Conservation (phyloP, 441 rosid genomes). For the Bocquillonia castaneifolia region DNA sequence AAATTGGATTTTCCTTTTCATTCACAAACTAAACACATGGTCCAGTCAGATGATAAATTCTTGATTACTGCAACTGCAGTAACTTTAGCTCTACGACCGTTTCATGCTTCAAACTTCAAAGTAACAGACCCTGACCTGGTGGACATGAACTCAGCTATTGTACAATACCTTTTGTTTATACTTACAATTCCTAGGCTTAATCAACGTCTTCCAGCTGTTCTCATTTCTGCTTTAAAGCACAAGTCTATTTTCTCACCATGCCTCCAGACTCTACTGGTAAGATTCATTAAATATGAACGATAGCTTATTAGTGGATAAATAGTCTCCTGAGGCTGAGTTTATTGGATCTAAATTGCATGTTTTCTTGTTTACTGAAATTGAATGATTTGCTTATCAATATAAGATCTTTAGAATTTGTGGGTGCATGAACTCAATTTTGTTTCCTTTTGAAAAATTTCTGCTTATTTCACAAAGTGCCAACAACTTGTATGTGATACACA, state of each 20-base stretch:
- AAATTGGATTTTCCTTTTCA: slow-evolving; percentile 37
- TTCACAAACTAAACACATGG: slow-evolving; percentile 27
- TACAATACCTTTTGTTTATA: slow-evolving; percentile 50
- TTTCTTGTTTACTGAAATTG: no score
- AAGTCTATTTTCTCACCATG: slow-evolving; percentile 62
- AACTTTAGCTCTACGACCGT: slow-evolving; percentile 81
- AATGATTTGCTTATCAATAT: background rate
- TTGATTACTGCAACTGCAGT: slow-evolving; percentile 77
- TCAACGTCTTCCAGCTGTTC: slow-evolving; percentile 70
- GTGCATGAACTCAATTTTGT: background rate
- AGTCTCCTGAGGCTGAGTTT: no score
- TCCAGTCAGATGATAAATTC: slow-evolving; percentile 58
- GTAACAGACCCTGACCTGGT: slow-evolving; percentile 24
- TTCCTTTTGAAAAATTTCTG: background rate
- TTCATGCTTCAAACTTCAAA: slow-evolving; percentile 41
- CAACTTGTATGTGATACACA: background rate
- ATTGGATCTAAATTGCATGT: no score
- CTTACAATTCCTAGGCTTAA: slow-evolving; percentile 78
- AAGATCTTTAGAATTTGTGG: background rate
- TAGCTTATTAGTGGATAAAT: slow-evolving; percentile 2
- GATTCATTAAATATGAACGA: slow-evolving; percentile 30
- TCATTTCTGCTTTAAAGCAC: slow-evolving; percentile 83
- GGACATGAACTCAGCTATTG: slow-evolving; percentile 41
- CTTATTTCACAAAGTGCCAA: background rate
- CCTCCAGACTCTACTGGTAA: slow-evolving; percentile 73